Base-by-base conservation (phyloP, 2,329 filamentous ascomycete species). In the Leptographium flavum region DNA sequence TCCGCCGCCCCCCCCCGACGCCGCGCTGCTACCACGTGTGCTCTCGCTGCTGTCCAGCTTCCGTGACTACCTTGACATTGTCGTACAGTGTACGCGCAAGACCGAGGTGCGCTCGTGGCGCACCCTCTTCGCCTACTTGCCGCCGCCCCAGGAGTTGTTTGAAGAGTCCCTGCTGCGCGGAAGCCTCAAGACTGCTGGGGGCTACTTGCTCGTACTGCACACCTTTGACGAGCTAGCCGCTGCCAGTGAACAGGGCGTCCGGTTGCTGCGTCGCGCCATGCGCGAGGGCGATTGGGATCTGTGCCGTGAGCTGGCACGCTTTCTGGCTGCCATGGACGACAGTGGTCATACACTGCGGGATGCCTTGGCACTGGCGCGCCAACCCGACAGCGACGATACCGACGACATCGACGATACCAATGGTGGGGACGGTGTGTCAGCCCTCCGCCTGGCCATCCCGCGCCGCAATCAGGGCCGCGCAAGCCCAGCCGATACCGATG, bases 1-100 rank as follows among this genome's bases (percentile, higher is more conserved):
- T 5, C 78, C 78, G 2, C 68, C 71, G 6, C 78, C 78, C 1
- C 64, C 69, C 14, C 76, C 78, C 1, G 77, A 80, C 51, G 70
- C 78, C 59, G 68, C 81, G 55, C 63, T 83, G 52, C 57, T 88
- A 56, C 73, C 78, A 55, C 63, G 79, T 4, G 76, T 81, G 2
- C 59, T 80, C 21, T 80, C 75, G 0, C 68, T 81, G 9, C 59
- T 80, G 47, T 83, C 83, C 1, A 85, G 81, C 1, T 83, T 87
- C 61, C 81, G 80, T 46, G 78, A 87, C 47, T 98, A 95, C 57
- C 78, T 96, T 15, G 90, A 96, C 56, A 92, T 96, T 47, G 81
- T 98, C 22, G 83, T 98, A 19, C 92, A 94, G 63, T 98, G 92
- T 63, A 95, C 92, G 2, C 82, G 92, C 45, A 98, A 98, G 63